A percentile compares a stretch with the other conserved stretches of the same genome.
Conservation (phyloP, 345 rosid genomes). For the Eucalyptus curtisii region DNA sequence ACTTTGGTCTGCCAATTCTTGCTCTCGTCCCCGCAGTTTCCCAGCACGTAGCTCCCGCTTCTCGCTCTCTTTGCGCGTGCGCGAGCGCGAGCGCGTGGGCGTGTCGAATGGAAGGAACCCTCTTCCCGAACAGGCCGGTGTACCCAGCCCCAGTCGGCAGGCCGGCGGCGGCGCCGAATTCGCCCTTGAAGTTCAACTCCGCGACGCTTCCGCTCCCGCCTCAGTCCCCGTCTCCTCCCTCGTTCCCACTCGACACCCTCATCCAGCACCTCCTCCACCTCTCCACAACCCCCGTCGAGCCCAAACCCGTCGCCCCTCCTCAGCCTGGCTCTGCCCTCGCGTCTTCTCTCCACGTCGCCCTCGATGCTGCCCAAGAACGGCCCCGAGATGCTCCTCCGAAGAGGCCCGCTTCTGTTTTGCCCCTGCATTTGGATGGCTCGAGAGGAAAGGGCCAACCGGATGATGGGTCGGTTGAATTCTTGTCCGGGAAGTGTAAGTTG, state of each 20-base stretch:
- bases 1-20: neutral
- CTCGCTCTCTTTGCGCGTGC: neutral
- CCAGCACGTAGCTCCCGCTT: neutral
- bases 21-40: neutral
- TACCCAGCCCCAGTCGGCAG: constrained; percentile 24
- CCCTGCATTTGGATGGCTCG: constrained; percentile 4
- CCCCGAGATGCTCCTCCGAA: neutral
- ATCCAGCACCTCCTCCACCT: constrained; percentile 70
- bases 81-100: too few species aligned
- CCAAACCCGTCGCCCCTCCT: neutral
- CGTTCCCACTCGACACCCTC: constrained; percentile 57
- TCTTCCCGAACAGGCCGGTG: constrained; percentile 53
- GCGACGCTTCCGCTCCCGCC: constrained; percentile 53
- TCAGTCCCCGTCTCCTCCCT: constrained; percentile 25
- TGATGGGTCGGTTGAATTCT: constrained; percentile 23
- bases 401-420: constrained; percentile 16
- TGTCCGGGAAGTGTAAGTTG: constrained; percentile 38
- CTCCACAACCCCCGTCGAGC: constrained; percentile 22
- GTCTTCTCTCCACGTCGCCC: constrained; percentile 28
- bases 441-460: constrained; percentile 4
- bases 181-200: constrained; percentile 48
- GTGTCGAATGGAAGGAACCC: constrained; percentile 49
- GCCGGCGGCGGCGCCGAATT: neutral
- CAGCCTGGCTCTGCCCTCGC: constrained; percentile 8
- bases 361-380: constrained; percentile 13